These are phyloP conservation scores for Lodderomyces elongisporus DNA, from an alignment of 1,139 yeast genomes.

Conservation along the genomic window DNA sequence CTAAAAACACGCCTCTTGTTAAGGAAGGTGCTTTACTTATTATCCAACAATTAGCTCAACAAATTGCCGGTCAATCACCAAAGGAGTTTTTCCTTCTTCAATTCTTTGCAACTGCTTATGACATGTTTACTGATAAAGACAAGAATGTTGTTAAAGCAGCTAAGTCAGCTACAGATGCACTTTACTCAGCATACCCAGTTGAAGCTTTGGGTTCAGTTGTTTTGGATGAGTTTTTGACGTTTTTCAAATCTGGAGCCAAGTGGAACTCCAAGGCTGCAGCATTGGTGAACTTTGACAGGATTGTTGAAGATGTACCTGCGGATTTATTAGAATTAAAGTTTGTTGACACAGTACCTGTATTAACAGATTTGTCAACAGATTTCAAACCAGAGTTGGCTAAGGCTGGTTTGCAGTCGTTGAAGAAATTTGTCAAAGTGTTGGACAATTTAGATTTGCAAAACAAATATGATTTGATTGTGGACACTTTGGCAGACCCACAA, in stretches of 20 bases:
- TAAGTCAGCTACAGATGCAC: slow-evolving; percentile 59
- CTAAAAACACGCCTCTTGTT: slow-evolving; percentile 66
- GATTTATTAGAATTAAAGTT: slow-evolving; percentile 82
- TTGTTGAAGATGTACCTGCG: slow-evolving; percentile 75
- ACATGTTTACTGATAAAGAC: slow-evolving; percentile 78
- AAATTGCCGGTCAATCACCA: slow-evolving; percentile 63
- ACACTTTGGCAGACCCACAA: slow-evolving; percentile 84
- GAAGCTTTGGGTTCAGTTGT: slow-evolving; percentile 75
- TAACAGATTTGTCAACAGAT: slow-evolving; percentile 88
- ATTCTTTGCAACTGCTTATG: slow-evolving; percentile 54
- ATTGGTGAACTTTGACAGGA: slow-evolving; percentile 63
- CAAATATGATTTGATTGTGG: slow-evolving; percentile 78
- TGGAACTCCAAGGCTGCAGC: slow-evolving; percentile 91
- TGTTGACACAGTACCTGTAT: slow-evolving; percentile 71
- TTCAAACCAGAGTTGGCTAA: slow-evolving; percentile 94
- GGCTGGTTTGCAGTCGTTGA: slow-evolving; percentile 69
- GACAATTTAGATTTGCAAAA: slow-evolving; percentile 91
- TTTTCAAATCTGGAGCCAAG: slow-evolving; percentile 78
- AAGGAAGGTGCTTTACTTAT: slow-evolving; percentile 73
- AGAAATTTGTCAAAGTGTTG: slow-evolving; percentile 69
- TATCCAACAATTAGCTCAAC: slow-evolving; percentile 62
- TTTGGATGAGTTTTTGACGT: slow-evolving; percentile 54
- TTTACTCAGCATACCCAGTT: slow-evolving; percentile 66
- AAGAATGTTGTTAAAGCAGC: slow-evolving; percentile 81
- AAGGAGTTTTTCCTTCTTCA: slow-evolving; percentile 69